These are phyloP conservation scores for Phytopythium ostracodes DNA, from an alignment of 352 stramenopile genomes.

Conservation along the genomic window DNA sequence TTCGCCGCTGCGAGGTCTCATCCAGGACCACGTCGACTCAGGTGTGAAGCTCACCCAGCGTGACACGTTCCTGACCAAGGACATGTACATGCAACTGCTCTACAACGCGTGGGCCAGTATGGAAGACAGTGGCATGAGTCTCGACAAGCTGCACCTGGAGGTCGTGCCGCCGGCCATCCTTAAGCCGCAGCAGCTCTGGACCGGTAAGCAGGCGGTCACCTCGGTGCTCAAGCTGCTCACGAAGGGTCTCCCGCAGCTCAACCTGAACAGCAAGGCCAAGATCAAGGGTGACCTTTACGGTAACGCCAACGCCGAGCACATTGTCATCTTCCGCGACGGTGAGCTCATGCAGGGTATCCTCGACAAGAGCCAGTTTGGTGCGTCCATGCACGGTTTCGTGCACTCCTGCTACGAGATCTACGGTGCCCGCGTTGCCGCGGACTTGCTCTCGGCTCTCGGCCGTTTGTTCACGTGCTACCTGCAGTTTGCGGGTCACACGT, in stretches of 20 bases:
- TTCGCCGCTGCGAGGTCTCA: conserved; percentile 96
- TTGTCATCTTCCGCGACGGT: conserved; percentile 95
- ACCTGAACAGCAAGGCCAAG: conserved; percentile 95
- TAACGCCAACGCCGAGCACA: conserved; percentile 92
- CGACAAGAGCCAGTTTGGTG: conserved; percentile 99
- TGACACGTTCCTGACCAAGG: conserved; percentile 97
- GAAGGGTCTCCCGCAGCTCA: conserved; percentile 87
- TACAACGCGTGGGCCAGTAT: conserved; percentile 96
- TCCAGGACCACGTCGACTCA: conserved; percentile 99
- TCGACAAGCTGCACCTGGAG: conserved; percentile 89
- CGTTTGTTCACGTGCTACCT: conserved; percentile 97
- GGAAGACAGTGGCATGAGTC: conserved; percentile 88
- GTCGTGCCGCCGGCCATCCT: conserved; percentile 96
- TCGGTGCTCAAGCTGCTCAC: conserved; percentile 96
- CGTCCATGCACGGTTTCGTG: conserved; percentile 97
- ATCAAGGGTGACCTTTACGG: conserved; percentile 96
- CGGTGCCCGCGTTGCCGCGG: conserved; percentile 72
- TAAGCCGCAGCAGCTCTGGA: conserved; percentile 97
- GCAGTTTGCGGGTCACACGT: conserved; percentile 98
- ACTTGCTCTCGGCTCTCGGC: conserved; percentile 78
- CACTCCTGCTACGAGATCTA: conserved; percentile 96
- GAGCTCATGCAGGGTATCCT: conserved; percentile 96
- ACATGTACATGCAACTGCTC: conserved; percentile 98
- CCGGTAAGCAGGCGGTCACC: conserved; percentile 98
- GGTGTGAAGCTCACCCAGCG: conserved; percentile 98